Percentiles rank a stretch among this genome's conserved stretches.
These are phyloP conservation scores for Aspergillus ellipticus DNA, from an alignment of 495 filamentous ascomycete genomes.

Conservation along the genomic window DNA sequence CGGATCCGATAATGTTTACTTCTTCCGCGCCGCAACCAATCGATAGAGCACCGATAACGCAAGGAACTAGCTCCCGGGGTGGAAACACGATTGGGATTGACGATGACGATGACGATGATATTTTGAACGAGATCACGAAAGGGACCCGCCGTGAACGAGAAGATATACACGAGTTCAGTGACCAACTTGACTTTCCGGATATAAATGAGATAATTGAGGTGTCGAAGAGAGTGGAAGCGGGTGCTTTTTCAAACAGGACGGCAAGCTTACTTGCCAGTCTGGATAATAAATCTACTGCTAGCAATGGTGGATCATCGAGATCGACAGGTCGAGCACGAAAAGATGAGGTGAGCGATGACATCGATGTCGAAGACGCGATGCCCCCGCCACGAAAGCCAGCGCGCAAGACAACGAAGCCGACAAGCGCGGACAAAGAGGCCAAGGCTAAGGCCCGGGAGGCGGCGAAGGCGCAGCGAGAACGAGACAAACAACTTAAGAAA, in stretches of 20 bases:
- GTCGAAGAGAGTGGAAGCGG: conserved; percentile 1
- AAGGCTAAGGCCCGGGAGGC: conserved; percentile 50
- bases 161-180: conserved; percentile 39
- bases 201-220: conserved; percentile 26
- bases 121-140: background rate
- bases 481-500: conserved; percentile 43
- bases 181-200: conserved; percentile 28
- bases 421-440: conserved; percentile 48
- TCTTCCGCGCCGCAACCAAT: conserved; percentile 39
- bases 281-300: conserved; percentile 7
- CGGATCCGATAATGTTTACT: conserved; percentile 53
- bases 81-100: conserved; percentile 33
- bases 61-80: background rate
- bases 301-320: background rate
- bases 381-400: conserved; percentile 17
- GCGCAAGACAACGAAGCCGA: conserved; percentile 29
- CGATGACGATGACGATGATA: conserved; percentile 32
- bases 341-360: conserved; percentile 5
- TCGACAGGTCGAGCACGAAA: conserved; percentile 9
- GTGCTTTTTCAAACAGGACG: conserved; percentile 36
- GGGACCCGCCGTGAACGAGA: conserved; percentile 14
- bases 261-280: conserved; percentile 37
- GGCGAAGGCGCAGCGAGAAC: conserved; percentile 44
- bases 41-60: background rate
- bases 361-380: conserved; percentile 23